phyloP scores from a whole-genome alignment of 2,329 filamentous ascomycete species.

The Ascochyta clinopodiicola region DNA sequence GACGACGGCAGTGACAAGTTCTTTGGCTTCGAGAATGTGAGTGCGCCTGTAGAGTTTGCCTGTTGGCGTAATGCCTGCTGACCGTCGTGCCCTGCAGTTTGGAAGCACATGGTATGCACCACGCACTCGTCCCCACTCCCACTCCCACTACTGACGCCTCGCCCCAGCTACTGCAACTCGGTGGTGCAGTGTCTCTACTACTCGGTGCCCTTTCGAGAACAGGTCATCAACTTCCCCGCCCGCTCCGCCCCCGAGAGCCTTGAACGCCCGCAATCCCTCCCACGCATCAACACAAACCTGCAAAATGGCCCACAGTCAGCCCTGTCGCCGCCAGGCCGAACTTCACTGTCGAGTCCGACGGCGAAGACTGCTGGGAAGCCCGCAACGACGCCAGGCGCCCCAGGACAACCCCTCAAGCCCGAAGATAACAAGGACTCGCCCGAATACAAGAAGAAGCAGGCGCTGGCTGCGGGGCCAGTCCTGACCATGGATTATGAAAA shows the following conservation, averaged over 20 bases:
- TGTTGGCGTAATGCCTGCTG: slow-evolving; percentile 3
- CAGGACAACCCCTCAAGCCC: slow-evolving; percentile 68
- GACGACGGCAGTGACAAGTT: slow-evolving; percentile 96
- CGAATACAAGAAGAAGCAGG: slow-evolving; percentile 98
- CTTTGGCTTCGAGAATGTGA: slow-evolving; percentile 96
- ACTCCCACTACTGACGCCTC: slow-evolving; percentile 14
- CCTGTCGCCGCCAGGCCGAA: slow-evolving; percentile 63
- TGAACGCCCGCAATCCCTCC: slow-evolving; percentile 58
- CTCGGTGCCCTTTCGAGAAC: slow-evolving; percentile 90
- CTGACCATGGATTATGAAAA: slow-evolving; percentile 85
- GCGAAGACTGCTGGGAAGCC: slow-evolving; percentile 46
- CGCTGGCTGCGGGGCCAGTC: slow-evolving; percentile 85
- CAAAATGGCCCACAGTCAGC: slow-evolving; percentile 48
- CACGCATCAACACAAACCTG: slow-evolving; percentile 49
- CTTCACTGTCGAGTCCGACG: slow-evolving; percentile 42
- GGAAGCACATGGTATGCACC: slow-evolving; percentile 88
- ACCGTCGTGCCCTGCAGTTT: slow-evolving; percentile 65
- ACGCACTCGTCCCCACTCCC: not conserved
- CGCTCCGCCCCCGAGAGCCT: slow-evolving; percentile 73
- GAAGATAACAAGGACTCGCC: slow-evolving; percentile 95
- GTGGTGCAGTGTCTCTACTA: slow-evolving; percentile 98
- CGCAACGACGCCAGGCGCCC: slow-evolving; percentile 55
- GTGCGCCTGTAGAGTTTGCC: slow-evolving; percentile 47
- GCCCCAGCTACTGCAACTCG: slow-evolving; percentile 90
- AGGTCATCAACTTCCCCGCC: slow-evolving; percentile 88